Evolutionary conservation across 495 filamentous ascomycete species (phyloP).

Genomic region (Neurospora sublineolata): DNA sequence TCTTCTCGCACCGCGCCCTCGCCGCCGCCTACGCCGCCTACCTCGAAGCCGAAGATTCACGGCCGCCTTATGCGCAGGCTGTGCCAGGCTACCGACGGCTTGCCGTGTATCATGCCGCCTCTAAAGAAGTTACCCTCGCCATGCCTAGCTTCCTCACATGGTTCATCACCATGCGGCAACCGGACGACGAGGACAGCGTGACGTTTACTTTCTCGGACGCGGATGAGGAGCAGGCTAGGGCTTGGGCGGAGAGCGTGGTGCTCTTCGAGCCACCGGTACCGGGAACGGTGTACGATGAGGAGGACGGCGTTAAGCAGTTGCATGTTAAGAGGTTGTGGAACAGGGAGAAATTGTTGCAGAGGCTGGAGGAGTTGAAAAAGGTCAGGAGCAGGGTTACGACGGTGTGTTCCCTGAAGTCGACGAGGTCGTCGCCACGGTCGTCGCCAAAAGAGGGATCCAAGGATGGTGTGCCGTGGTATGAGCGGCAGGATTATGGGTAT

Average conservation of each 20-base stretch:
- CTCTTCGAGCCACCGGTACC: slow-evolving; percentile 15
- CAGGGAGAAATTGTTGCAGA: slow-evolving; percentile 7
- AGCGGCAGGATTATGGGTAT: background rate
- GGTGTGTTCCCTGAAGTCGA: background rate
- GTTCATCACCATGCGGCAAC: slow-evolving; percentile 27
- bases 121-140: slow-evolving; percentile 18
- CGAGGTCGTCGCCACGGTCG: background rate
- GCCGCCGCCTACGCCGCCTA: slow-evolving; percentile 19
- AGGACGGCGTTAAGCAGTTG: slow-evolving; percentile 15
- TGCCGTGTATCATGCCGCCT: slow-evolving; percentile 8
- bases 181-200: slow-evolving; percentile 24
- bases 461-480: background rate
- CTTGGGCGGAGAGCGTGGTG: slow-evolving; percentile 18
- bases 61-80: slow-evolving; percentile 4
- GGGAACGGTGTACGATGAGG: background rate
- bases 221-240: slow-evolving; percentile 7
- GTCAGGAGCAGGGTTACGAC: background rate
- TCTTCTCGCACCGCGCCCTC: slow-evolving; percentile 22
- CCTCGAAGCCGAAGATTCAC: slow-evolving; percentile 15
- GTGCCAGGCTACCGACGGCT: slow-evolving; percentile 12
- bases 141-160: slow-evolving; percentile 21
- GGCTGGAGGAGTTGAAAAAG: slow-evolving; percentile 14
- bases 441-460: background rate
- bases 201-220: slow-evolving; percentile 19
- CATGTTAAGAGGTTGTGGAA: slow-evolving; percentile 23